A percentile compares a stretch with the other conserved stretches of the same genome.
These are phyloP conservation scores for Nakazawaea molendinolei DNA, from an alignment of 805 yeast genomes.

Conservation along the genomic window DNA sequence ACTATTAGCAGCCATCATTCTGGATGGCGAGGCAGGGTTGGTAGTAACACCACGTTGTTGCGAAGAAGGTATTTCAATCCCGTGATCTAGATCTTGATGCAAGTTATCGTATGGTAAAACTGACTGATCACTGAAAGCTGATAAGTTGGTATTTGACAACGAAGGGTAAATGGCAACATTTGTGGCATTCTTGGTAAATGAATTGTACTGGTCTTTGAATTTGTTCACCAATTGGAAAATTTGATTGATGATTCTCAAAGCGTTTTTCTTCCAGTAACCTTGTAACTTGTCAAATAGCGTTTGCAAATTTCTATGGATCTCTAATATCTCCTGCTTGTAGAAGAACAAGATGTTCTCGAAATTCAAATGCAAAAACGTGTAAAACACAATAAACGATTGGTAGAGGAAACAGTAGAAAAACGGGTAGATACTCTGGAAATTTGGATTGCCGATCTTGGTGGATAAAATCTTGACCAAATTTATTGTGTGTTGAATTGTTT, in stretches of 20 bases:
- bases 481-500: constrained; percentile 30
- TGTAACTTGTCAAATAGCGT: constrained; percentile 23
- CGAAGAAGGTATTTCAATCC: constrained; percentile 1
- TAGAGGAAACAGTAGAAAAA: constrained; percentile 42
- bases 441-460: constrained; percentile 22
- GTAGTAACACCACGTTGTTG: constrained; percentile 6
- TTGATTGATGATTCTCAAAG: constrained; percentile 23
- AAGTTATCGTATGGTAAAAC: not conserved
- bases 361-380: constrained; percentile 39
- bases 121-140: not conserved
- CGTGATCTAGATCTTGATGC: not conserved
- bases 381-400: constrained; percentile 45
- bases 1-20: constrained; percentile 10
- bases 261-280: constrained; percentile 23
- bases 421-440: constrained; percentile 34
- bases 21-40: constrained; percentile 3
- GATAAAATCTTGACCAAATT: constrained; percentile 28
- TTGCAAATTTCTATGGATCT: constrained; percentile 22
- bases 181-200: constrained; percentile 18
- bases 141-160: constrained; percentile 7
- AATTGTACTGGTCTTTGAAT: constrained; percentile 24
- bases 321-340: constrained; percentile 20
- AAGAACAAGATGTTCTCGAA: constrained; percentile 22
- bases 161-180: constrained; percentile 9
- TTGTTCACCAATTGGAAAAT: constrained; percentile 13